Evolutionary conservation across 495 filamentous ascomycete species (phyloP), one percentile per base, ranked within the genome.

Genomic region (Penicillium dipodomyicola): DNA sequence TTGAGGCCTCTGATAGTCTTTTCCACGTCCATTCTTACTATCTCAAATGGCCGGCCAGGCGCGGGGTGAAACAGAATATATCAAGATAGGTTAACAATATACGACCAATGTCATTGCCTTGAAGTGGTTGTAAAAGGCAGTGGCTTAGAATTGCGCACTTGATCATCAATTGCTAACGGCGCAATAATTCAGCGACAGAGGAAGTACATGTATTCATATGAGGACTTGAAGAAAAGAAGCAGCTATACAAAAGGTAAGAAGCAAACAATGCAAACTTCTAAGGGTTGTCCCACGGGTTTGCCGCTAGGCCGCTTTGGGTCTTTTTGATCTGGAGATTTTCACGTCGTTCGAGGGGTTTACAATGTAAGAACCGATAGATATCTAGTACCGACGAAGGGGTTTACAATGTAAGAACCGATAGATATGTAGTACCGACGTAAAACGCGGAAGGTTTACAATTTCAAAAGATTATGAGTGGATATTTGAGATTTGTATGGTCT

Each of bases 11-110:
- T 50, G 15, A 77, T 27, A 4, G 60, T 47, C 17, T 63, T 53
- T 46, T 62, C 27, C 5, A 66, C 49, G 23, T 65, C 61, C 74
- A 75, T 77, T 17, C n/a, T 45, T 41, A 9, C 30, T 22, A n/a
- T 27, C 17, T 32, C 22, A 42, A 32, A 23, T 25, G 32, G 29
- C 17, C 45, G 17, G 7, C 27, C 33, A n/a, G 2, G 22, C 49
- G 49, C 23, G 49, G 50, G 50, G 39, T 42, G 20, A 20, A 12
- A 41, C 44, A 42, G 4, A 51, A 33, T 17, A 15, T 40, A 4
- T 23, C 33, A 40, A 20, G 35, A 41, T 20, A 41, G 19, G 23
- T 25, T 30, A 8, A 7, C 5, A 2, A 43, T 39, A 14, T 39
- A 29, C 20, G 9, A 15, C 14, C 52, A 54, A 47, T 32, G 29